Conservation (phyloP, 192 early-diverging fungal genomes). For the Thoreauomyces humboldtii region DNA sequence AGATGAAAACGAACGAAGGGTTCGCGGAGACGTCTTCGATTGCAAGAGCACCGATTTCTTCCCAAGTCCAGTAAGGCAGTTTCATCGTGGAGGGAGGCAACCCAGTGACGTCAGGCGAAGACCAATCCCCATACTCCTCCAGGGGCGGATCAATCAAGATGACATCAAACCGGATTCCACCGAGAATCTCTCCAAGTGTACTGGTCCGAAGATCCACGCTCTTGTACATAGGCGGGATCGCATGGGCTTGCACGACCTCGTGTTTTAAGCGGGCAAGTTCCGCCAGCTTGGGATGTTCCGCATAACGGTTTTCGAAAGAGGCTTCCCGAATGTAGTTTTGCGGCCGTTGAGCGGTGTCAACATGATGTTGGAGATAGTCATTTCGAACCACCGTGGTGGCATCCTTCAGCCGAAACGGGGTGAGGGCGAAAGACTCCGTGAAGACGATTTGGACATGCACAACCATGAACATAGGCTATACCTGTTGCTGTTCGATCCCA, state of each 20-base stretch:
- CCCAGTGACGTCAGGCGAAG: background rate
- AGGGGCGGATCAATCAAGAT: constrained; percentile 63
- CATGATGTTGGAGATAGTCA: constrained; percentile 60
- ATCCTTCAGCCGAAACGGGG: too few species aligned
- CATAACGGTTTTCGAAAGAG: constrained; percentile 46
- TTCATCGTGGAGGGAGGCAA: background rate
- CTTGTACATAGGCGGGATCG: constrained; percentile 48
- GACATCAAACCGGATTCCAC: constrained; percentile 54
- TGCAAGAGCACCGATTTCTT: constrained; percentile 50
- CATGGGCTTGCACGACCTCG: constrained; percentile 30
- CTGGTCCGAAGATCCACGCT: constrained; percentile 44
- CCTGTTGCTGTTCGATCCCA: too few species aligned
- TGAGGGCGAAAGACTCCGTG: too few species aligned
- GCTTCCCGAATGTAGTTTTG: constrained; percentile 62
- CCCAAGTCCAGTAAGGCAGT: constrained; percentile 26
- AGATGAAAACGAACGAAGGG: constrained; percentile 64
- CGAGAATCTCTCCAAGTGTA: background rate
- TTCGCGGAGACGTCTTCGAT: constrained; percentile 58
- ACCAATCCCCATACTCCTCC: constrained; percentile 40
- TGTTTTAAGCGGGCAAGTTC: constrained; percentile 48
- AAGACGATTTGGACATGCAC: too few species aligned
- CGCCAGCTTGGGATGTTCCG: constrained; percentile 60
- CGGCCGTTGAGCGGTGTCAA: constrained; percentile 49
- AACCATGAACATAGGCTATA: too few species aligned
- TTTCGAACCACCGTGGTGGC: constrained; percentile 50